Evolutionary conservation across 352 stramenopile genomes (phyloP), one percentile per base, ranked within the genome.

Genomic region (Globisporangium paddicum): DNA sequence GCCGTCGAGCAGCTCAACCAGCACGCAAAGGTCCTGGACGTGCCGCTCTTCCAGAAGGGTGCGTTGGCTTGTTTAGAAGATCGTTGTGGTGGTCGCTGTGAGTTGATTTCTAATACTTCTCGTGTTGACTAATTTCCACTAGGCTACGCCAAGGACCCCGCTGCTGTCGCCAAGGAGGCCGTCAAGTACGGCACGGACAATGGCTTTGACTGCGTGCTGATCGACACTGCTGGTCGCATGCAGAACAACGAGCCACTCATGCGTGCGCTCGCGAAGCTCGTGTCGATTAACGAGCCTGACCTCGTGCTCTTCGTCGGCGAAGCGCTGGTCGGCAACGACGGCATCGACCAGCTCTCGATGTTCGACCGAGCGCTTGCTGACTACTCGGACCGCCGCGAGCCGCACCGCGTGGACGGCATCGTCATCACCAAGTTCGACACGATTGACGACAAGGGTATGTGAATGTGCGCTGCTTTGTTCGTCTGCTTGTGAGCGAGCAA

Each of bases 401-500:
- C 89, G 30, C 93, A 97, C 66, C 81, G 91, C 55, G 96, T 99
- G 48, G 96, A 99, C 76, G 97, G 96, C 52, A 98, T 99, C 64
- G 89, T 99, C 58, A 87, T 99, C 62, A 99, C 97, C 50, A 99
- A 99, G 75, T 99, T 99, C 68, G 97, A 99, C 80, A 99, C 97
- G 10, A 98, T 99, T 53, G 97, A 98, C 63, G 96, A 99, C 73
- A 99, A 99, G 76, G 80, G 82, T 91, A 55, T 23, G 69, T 68
- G 38, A 44, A 21, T 44, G 16, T 21, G n/a, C 34, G 46, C 46
- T 40, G 37, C 30, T 56, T 63, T 28, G 37, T 45, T 59, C 37
- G 14, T 28, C 5, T 37, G 28, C 5, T 41, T 54, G 9, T 14
- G 47, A 41, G 0, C n/a, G 47, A 41, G 0, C 28, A 41, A n/a